These are phyloP conservation scores for Micractinium sp. DNA, from an alignment of 139 green algal genomes.

Conservation along the genomic window DNA sequence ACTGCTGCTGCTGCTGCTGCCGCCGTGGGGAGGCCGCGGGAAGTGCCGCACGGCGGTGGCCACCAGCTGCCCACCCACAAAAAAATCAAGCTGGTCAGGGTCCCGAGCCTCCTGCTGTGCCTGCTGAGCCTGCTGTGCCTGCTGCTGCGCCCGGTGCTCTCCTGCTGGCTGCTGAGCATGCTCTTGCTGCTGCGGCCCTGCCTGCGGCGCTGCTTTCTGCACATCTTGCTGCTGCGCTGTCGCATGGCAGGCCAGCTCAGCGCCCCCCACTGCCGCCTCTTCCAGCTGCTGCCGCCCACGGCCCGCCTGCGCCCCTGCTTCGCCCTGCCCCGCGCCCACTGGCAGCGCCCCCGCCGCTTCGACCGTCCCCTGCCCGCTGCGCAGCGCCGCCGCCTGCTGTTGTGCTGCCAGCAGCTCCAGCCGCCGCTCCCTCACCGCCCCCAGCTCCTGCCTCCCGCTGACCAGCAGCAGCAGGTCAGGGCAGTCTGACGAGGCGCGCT, in stretches of 20 bases:
- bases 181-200: neutral
- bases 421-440: conserved; percentile 41
- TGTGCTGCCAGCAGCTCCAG: conserved; percentile 6
- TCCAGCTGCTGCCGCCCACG: neutral
- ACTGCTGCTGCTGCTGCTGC: neutral
- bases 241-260: no score
- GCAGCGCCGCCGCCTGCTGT: neutral
- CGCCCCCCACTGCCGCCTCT: no score
- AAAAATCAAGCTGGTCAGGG: conserved; percentile 38
- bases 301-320: neutral
- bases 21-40: neutral
- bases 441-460: conserved; percentile 44
- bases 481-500: conserved; percentile 33
- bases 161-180: neutral
- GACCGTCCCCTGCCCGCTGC: neutral
- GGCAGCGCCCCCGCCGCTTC: neutral
- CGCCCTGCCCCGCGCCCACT: neutral
- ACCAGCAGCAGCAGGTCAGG: conserved; percentile 54
- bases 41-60: conserved; percentile 38
- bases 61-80: conserved; percentile 28
- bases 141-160: neutral
- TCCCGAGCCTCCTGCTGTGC: neutral
- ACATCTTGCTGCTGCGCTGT: no score
- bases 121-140: neutral
- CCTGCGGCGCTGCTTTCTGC: neutral